Base-by-base conservation (phyloP, 768 basidiomycete genomes). In the Dioszegia aurantiaca region DNA sequence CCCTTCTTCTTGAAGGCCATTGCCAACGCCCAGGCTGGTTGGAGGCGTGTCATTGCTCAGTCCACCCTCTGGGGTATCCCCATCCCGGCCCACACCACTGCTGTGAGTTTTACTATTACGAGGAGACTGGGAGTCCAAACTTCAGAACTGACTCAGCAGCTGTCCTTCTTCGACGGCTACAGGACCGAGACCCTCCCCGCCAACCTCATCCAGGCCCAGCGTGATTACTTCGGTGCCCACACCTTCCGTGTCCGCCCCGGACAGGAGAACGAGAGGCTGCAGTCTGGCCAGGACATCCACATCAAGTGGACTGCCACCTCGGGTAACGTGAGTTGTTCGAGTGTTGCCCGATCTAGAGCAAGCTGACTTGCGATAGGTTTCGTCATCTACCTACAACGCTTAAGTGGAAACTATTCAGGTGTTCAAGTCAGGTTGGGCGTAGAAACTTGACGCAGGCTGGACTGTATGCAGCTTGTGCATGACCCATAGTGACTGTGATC, bases 241-340 rank as follows among this genome's bases (percentile, higher is more conserved):
- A 97, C 94, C 55, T 98, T 95, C 90, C 84, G 86, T 54, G 91
- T 97, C 58, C 81, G 90, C 36, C 87, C 91, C 55, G 91, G 93
- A 54, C 88, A 88, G 80, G 92, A 91, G 80, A 94, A 89, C 78
- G 82, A 82, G 48, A 85, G 80, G 73, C 86, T 94, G 79, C 84
- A 85, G 79, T 70, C 83, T 58, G 87, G 84, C 75, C 80, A 89
- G 79, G 89, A 94, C 76, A 91, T 97, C 77, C 94, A 99, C 80
- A 82, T 94, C 80, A 97, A 95, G 83, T 98, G 94, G 94, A 98
- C 93, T 67, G 94, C 94, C 44, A 90, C 90, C 65, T 94, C 94
- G 49, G 94, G 94, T 65, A 90, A 86, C 23, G 51, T 53, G 37
- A 53, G 51, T 53, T 28, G 26, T 9, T 10, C 21, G 28, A 6